phyloP scores from a whole-genome alignment of 2,329 filamentous ascomycete species.

The Epichloe sibirici region DNA sequence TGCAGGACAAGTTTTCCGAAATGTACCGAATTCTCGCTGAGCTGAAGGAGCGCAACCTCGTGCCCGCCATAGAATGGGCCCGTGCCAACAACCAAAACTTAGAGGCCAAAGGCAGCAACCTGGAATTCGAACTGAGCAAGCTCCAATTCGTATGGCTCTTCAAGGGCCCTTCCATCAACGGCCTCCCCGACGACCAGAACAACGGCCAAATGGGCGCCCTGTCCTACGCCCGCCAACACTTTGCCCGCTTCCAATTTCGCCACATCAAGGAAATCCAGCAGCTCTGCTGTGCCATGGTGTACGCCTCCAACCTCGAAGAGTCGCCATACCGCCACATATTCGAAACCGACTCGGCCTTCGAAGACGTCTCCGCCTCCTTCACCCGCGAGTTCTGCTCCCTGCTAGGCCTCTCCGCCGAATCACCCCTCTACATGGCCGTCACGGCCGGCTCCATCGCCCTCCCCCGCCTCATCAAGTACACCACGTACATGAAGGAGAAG shows the following conservation, averaged over 20 bases:
- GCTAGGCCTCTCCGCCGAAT: slow-evolving; percentile 79
- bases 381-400: slow-evolving; percentile 90
- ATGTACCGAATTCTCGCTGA: slow-evolving; percentile 87
- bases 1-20: slow-evolving; percentile 71
- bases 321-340: slow-evolving; percentile 78
- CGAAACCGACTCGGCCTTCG: slow-evolving; percentile 62
- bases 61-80: slow-evolving; percentile 82
- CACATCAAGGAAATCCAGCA: slow-evolving; percentile 72
- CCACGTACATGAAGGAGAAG: slow-evolving; percentile 75
- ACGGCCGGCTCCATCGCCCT: slow-evolving; percentile 89
- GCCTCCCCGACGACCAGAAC: slow-evolving; percentile 38
- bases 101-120: slow-evolving; percentile 73
- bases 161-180: slow-evolving; percentile 44
- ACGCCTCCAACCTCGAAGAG: slow-evolving; percentile 55
- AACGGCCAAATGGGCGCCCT: slow-evolving; percentile 55
- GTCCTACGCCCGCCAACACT: slow-evolving; percentile 62
- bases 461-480: slow-evolving; percentile 78
- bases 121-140: slow-evolving; percentile 88
- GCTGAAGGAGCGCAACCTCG: slow-evolving; percentile 60
- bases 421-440: slow-evolving; percentile 81
- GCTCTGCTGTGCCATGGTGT: slow-evolving; percentile 71
- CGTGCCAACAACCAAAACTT: slow-evolving; percentile 55
- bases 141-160: slow-evolving; percentile 87
- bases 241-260: slow-evolving; percentile 59
- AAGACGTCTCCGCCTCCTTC: slow-evolving; percentile 76